Evolutionary conservation across 1,284 basidiomycete species (phyloP).

Genomic region (Papiliotrema laurentii): DNA sequence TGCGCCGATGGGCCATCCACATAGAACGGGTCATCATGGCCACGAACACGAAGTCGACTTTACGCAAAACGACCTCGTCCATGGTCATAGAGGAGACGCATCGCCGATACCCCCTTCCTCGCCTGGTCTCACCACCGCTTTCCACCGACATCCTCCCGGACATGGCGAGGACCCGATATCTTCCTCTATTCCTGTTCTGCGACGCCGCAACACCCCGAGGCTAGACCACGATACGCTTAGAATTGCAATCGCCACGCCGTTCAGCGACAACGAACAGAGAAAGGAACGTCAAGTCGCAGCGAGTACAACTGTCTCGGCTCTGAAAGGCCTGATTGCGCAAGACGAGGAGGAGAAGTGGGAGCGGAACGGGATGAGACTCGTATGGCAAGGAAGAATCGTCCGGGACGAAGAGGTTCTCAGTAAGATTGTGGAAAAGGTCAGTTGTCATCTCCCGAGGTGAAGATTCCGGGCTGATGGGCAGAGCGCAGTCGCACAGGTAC

Average conservation of each 20-base stretch:
- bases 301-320: conserved; percentile 13
- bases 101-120: conserved; percentile 12
- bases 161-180: neutral
- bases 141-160: neutral
- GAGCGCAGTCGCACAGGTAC: conserved; percentile 12
- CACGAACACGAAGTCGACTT: too few species aligned
- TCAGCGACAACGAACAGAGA: conserved; percentile 24
- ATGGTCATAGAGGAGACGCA: too few species aligned
- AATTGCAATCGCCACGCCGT: conserved; percentile 33
- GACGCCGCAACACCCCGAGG: conserved; percentile 4
- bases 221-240: conserved; percentile 13
- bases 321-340: conserved; percentile 31
- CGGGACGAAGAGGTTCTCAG: conserved; percentile 35
- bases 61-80: too few species aligned
- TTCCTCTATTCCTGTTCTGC: conserved; percentile 5
- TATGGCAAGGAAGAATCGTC: conserved; percentile 42
- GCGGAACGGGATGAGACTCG: conserved; percentile 35
- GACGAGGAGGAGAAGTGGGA: conserved; percentile 33
- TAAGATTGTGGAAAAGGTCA: conserved; percentile 24
- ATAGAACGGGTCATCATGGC: too few species aligned
- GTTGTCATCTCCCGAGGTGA: neutral
- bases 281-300: conserved; percentile 24
- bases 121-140: conserved; percentile 9
- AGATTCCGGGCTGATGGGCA: conserved; percentile 4
- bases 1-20: too few species aligned